Conservation (phyloP, 1,139 yeast genomes). For the Geotrichum aggregatum region DNA sequence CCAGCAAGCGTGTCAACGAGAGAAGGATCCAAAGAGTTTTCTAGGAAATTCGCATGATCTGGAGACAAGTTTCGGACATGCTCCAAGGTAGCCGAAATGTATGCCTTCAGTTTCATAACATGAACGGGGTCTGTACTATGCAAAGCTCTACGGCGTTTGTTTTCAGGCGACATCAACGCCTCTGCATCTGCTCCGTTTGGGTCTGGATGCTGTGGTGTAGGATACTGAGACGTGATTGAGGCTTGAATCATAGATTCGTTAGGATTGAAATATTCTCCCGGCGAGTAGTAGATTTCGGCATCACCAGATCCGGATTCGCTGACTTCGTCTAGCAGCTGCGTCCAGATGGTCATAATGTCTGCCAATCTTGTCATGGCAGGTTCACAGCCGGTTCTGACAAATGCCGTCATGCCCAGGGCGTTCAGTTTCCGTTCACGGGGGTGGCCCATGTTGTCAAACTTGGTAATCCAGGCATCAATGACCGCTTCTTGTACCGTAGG, state of each 20-base stretch:
- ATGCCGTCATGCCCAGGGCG: constrained; percentile 54
- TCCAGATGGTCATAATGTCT: constrained; percentile 50
- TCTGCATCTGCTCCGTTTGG: constrained; percentile 5
- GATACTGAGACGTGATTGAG: constrained; percentile 4
- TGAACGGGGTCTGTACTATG: constrained; percentile 29
- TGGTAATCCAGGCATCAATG: constrained; percentile 36
- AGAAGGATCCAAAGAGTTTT: constrained; percentile 12
- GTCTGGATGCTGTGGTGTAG: constrained; percentile 11
- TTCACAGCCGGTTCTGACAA: constrained; percentile 40
- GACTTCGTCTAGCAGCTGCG: constrained; percentile 67
- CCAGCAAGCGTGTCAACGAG: constrained; percentile 17
- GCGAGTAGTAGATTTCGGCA: constrained; percentile 31
- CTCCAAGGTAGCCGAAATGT: constrained; percentile 12
- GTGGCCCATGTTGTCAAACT: constrained; percentile 53
- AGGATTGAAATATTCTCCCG: constrained; percentile 32
- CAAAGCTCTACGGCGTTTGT: constrained; percentile 24
- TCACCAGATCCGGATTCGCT: constrained; percentile 49
- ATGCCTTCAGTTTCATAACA: constrained; percentile 24
- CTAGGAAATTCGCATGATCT: constrained; percentile 11
- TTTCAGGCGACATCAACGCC: constrained; percentile 23
- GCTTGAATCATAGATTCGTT: constrained; percentile 26
- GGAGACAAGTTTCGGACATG: constrained; percentile 11
- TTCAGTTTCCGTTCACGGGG: constrained; percentile 65
- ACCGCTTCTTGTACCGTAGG: constrained; percentile 23
- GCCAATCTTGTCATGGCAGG: constrained; percentile 35